These are phyloP conservation scores for Diaporthe sp. DNA, from an alignment of 2,329 filamentous ascomycete genomes.

Conservation along the genomic window DNA sequence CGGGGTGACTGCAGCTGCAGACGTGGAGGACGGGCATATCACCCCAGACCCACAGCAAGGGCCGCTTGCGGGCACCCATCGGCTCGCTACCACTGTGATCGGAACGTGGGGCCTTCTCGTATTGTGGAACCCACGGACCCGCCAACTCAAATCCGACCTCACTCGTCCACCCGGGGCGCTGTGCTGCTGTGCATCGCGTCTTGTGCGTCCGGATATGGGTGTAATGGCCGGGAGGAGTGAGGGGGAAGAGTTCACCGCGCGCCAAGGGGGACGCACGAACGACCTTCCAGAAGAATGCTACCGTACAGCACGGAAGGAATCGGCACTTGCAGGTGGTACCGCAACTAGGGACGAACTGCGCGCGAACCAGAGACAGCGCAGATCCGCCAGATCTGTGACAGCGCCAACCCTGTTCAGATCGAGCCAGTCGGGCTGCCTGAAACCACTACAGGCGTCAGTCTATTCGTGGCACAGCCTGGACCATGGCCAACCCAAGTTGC, in stretches of 20 bases:
- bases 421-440: conserved; percentile 17
- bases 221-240: not conserved
- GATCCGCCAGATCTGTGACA: conserved; percentile 11
- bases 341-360: conserved; percentile 12
- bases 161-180: not conserved
- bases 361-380: conserved; percentile 6
- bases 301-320: not conserved
- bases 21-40: not conserved
- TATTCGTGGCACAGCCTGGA: conserved; percentile 5
- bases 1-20: not conserved
- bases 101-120: not conserved
- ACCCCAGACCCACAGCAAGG: conserved; percentile 10
- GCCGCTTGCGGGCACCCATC: not conserved
- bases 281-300: conserved; percentile 33
- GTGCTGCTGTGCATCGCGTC: not conserved
- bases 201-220: not conserved
- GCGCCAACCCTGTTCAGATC: conserved; percentile 4
- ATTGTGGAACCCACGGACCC: conserved; percentile 18
- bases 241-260: not conserved
- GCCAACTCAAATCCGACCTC: conserved; percentile 32
- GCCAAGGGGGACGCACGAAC: not conserved
- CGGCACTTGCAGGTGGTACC: not conserved
- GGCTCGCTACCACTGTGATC: not conserved
- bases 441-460: conserved; percentile 4
- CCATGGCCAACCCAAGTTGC: not conserved